Conservation (phyloP, 108 stramenopile genomes). For the Nitzschia palea region DNA sequence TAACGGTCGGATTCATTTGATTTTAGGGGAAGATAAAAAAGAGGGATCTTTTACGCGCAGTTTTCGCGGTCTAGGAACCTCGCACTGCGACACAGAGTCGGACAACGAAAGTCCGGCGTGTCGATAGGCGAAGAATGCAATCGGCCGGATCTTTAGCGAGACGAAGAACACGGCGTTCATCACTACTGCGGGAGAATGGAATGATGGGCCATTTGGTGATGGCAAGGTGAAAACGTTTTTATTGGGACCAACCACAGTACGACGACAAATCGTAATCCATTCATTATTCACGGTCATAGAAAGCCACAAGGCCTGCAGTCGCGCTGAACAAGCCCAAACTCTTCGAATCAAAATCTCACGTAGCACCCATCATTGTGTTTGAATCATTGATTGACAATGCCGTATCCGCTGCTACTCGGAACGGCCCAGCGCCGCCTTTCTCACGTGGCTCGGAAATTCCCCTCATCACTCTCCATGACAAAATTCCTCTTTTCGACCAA, state of each 20-base stretch:
- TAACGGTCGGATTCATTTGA: too few species aligned
- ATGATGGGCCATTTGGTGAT: too few species aligned
- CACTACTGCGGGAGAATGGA: too few species aligned
- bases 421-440: conserved; percentile 2
- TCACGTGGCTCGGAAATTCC: background rate
- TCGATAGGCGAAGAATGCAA: conserved; percentile 1
- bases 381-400: conserved; percentile 3
- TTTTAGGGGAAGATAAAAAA: background rate
- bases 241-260: too few species aligned
- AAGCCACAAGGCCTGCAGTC: too few species aligned
- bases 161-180: too few species aligned
- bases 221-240: too few species aligned
- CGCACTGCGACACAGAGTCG: background rate
- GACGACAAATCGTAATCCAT: too few species aligned
- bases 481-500: conserved; percentile 11
- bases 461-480: background rate
- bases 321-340: too few species aligned
- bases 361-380: too few species aligned
- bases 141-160: background rate
- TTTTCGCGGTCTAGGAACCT: background rate
- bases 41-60: background rate
- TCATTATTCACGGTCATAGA: too few species aligned
- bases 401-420: conserved; percentile 10
- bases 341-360: too few species aligned
- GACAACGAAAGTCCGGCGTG: background rate